Conservation (phyloP, 495 filamentous ascomycete species). For the Glarea lozoyensis region DNA sequence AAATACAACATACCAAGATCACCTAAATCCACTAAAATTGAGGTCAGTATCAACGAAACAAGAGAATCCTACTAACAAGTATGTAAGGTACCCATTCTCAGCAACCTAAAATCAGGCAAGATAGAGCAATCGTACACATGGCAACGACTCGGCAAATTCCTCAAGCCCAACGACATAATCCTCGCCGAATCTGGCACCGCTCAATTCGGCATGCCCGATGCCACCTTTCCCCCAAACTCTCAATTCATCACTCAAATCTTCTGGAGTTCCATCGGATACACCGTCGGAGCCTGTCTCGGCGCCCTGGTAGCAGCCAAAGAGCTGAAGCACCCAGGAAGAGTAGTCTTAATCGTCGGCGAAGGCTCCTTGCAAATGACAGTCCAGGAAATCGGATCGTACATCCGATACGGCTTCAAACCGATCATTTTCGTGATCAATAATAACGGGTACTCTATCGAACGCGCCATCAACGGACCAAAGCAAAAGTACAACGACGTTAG, state of each 20-base stretch:
- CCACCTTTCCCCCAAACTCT: slow-evolving; percentile 66
- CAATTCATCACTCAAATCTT: slow-evolving; percentile 76
- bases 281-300: slow-evolving; percentile 70
- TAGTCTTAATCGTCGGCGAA: slow-evolving; percentile 81
- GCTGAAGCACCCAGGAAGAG: slow-evolving; percentile 41
- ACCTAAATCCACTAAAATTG: background rate
- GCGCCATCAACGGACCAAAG: slow-evolving; percentile 68
- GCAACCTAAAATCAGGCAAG: background rate
- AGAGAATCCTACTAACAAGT: background rate
- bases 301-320: slow-evolving; percentile 66
- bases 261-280: slow-evolving; percentile 84
- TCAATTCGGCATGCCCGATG: slow-evolving; percentile 87
- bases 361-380: slow-evolving; percentile 78
- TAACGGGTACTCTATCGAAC: slow-evolving; percentile 69
- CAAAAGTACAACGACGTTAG: slow-evolving; percentile 78
- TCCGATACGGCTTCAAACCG: slow-evolving; percentile 64
- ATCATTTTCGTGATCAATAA: slow-evolving; percentile 78
- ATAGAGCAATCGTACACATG: background rate
- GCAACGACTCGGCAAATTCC: background rate
- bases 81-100: background rate
- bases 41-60: slow-evolving; percentile 46
- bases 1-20: slow-evolving; percentile 1
- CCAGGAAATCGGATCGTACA: slow-evolving; percentile 82
- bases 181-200: slow-evolving; percentile 86
- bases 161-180: slow-evolving; percentile 61